A percentile compares a stretch with the other conserved stretches of the same genome.
phyloP scores from a whole-genome alignment of 148 eudicot genomes.

The Beta vulgaris region DNA sequence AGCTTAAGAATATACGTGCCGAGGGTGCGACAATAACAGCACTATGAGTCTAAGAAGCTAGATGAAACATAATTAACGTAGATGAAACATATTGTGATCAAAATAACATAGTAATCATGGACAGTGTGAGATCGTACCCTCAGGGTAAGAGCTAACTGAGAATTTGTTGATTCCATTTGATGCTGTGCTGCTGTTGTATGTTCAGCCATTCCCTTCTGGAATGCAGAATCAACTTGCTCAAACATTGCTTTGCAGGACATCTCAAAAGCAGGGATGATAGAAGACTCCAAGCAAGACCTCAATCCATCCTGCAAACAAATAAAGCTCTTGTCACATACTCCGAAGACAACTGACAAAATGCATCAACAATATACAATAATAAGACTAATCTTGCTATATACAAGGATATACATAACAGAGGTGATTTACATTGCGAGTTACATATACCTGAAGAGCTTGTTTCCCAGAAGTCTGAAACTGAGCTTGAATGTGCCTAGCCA shows the following conservation, averaged over 20 bases:
- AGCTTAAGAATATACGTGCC: neutral
- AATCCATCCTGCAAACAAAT: conserved; percentile 63
- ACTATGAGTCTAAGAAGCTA: neutral
- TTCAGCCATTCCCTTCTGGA: conserved; percentile 89
- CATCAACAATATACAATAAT: neutral
- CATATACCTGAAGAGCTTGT: conserved; percentile 83
- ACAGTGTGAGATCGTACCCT: conserved; percentile 48
- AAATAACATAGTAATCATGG: neutral
- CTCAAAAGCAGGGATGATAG: conserved; percentile 87
- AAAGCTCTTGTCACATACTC: neutral
- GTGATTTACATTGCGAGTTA: neutral
- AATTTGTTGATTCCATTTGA: conserved; percentile 68
- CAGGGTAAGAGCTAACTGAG: conserved; percentile 68
- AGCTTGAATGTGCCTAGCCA: conserved; percentile 78
- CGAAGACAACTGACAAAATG: neutral
- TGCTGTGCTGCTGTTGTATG: conserved; percentile 64
- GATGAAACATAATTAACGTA: neutral
- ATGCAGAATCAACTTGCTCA: conserved; percentile 89
- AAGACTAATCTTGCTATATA: neutral
- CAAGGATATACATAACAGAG: neutral
- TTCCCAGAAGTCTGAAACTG: conserved; percentile 94
- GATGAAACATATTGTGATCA: neutral
- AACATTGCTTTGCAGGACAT: conserved; percentile 89
- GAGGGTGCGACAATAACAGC: neutral
- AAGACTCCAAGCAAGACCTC: conserved; percentile 71